Conservation (phyloP, 2,329 filamentous ascomycete genomes). For the Cercospora brassicicola region DNA sequence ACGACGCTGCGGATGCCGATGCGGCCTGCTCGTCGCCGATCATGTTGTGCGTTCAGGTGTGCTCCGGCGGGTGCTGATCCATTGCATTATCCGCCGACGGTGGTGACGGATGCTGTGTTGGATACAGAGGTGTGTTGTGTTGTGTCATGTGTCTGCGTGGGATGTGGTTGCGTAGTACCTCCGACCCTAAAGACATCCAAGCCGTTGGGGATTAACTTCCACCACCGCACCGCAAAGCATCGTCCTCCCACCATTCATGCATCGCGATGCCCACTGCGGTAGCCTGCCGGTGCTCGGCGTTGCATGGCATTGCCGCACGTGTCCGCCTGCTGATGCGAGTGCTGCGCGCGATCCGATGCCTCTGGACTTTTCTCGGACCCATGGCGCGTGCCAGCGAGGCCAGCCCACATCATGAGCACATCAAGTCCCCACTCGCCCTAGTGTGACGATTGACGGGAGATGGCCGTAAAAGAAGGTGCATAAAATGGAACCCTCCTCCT, state of each 20-base stretch:
- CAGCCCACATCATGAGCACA: background rate
- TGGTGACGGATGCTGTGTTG: background rate
- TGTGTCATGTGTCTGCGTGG: background rate
- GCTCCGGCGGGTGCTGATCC: background rate
- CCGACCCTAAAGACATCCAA: background rate
- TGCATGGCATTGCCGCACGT: background rate
- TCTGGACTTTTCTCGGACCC: background rate
- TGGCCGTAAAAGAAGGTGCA: background rate
- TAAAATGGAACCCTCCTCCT: background rate
- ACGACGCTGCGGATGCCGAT: slow-evolving; percentile 50
- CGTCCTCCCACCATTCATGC: background rate
- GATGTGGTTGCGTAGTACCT: background rate
- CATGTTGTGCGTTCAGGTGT: background rate
- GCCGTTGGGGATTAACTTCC: background rate
- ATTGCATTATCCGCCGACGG: background rate
- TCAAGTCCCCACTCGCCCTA: background rate
- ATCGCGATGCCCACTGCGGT: background rate
- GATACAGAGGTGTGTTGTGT: background rate
- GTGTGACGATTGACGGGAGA: background rate
- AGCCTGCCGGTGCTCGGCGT: background rate
- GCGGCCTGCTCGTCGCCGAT: slow-evolving; percentile 3
- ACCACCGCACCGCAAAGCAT: background rate
- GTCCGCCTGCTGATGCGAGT: background rate
- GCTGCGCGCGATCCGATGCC: background rate
- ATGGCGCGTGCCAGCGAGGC: background rate